Base-by-base conservation (phyloP, 495 filamentous ascomycete species). In the Penicillium diatomitis region DNA sequence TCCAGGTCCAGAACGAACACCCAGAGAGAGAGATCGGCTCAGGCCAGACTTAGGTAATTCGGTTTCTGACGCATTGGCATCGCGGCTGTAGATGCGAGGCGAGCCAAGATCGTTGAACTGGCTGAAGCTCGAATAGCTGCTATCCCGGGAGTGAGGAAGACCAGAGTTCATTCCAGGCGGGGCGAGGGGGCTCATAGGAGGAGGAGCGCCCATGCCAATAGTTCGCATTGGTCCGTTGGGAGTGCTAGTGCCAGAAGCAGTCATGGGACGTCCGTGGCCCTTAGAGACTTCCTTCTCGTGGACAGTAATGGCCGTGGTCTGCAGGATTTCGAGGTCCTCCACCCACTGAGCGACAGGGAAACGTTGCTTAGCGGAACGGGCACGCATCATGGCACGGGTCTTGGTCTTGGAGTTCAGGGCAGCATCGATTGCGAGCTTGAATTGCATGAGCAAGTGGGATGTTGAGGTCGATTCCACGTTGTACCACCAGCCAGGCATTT, bases 401-500 rank as follows among this genome's bases (percentile, higher is more conserved):
- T 76, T 67, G 8, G 53, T 56, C 54, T 81, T 80, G 5, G 83
- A 86, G 32, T 73, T 78, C 34, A 89, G 64, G 0, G 85, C 85
- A 38, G 75, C 78, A 12, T 77, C 68, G 47, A 88, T 85, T n/a
- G 85, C 81, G 47, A 76, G 68, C 53, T 79, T 82, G 67, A 88
- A 87, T 61, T 89, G 85, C 32, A 79, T 75, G 36, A 87, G 64
- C 9, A 87, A 61, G 67, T 89, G 85, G 11, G 77, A 77, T 1
- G 83, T 83, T 0, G 81, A 80, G 12, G 74, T 84, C 0, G 81
- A 85, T 65, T 89, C 85, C 51, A 84, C 64, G 76, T 77, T 50
- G 74, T 87, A 63, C 84, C 83, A 70, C 83, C 73, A 87, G 40
- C 85, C 85, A 6, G 85, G 85, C 83, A 88, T 87, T 52, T 86